These are phyloP conservation scores for Tetrahymena thermophila DNA, from an alignment of 73 alveolate species.

Conservation along the genomic window DNA sequence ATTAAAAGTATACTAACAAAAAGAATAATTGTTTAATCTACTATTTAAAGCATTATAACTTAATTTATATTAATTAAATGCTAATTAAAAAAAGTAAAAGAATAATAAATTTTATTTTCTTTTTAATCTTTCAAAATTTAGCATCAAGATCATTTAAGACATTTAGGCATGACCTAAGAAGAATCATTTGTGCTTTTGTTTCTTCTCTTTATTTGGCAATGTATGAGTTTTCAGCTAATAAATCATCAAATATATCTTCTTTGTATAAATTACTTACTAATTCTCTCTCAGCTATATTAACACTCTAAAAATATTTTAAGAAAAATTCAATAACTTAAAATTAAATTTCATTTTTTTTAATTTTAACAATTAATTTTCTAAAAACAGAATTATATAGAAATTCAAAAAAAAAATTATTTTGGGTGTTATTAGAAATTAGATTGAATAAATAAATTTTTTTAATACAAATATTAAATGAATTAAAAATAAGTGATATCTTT, in stretches of 20 bases:
- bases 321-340: too few relatives aligned
- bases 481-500: too few relatives aligned
- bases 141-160: conserved; percentile 38
- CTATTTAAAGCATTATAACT: background rate
- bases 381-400: too few relatives aligned
- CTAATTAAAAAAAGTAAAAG: background rate
- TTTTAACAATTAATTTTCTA: too few relatives aligned
- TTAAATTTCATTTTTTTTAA: too few relatives aligned
- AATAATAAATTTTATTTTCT: too few relatives aligned
- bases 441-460: too few relatives aligned
- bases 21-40: background rate
- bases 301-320: background rate
- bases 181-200: conserved; percentile 8
- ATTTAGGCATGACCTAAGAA: conserved; percentile 27
- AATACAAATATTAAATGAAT: too few relatives aligned
- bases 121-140: background rate
- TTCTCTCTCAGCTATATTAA: conserved; percentile 33
- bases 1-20: too few relatives aligned
- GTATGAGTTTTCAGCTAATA: conserved; percentile 10
- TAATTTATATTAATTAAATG: too few relatives aligned
- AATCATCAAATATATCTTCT: conserved; percentile 26
- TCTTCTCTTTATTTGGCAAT: conserved; percentile 18
- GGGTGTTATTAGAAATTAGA: too few relatives aligned
- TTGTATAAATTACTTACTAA: conserved; percentile 17
- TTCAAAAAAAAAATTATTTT: too few relatives aligned